Evolutionary conservation across 495 filamentous ascomycete species (phyloP).

Genomic region (Penicillium angulare): DNA sequence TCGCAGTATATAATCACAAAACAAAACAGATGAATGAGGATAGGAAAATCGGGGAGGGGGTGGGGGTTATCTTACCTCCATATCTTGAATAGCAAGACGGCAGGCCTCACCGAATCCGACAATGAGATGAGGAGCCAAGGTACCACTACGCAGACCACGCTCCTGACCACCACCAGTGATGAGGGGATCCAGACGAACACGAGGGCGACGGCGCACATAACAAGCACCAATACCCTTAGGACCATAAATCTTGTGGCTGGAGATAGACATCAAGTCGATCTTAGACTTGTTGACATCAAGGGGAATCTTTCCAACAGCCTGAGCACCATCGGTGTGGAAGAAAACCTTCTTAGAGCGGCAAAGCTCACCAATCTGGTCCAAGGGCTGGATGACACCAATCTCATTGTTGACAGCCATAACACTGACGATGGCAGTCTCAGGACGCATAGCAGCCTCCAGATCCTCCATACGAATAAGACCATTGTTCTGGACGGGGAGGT

Average conservation of each 20-base stretch:
- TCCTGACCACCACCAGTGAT: slow-evolving; percentile 97
- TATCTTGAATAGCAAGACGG: slow-evolving; percentile 82
- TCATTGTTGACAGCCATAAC: slow-evolving; percentile 99
- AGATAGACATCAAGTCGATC: slow-evolving; percentile 97
- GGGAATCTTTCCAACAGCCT: slow-evolving; percentile 96
- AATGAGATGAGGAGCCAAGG: slow-evolving; percentile 81
- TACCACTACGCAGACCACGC: slow-evolving; percentile 89
- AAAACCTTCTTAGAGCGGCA: slow-evolving; percentile 91
- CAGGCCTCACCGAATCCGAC: slow-evolving; percentile 97
- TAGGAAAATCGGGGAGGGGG: too few relatives aligned
- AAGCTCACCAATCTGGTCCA: slow-evolving; percentile 89
- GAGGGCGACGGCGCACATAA: slow-evolving; percentile 86
- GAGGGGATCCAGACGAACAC: slow-evolving; percentile 91
- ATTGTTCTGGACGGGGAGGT: slow-evolving; percentile 82
- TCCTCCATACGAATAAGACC: slow-evolving; percentile 82
- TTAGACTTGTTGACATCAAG: slow-evolving; percentile 96
- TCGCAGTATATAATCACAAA: too few relatives aligned
- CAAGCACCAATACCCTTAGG: slow-evolving; percentile 97
- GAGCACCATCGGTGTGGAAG: slow-evolving; percentile 97
- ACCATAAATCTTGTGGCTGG: slow-evolving; percentile 98
- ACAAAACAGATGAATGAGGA: too few relatives aligned
- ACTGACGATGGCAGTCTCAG: slow-evolving; percentile 87
- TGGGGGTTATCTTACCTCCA: slow-evolving; percentile 72
- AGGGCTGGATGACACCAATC: slow-evolving; percentile 94
- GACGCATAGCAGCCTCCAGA: slow-evolving; percentile 86